Evolutionary conservation across 208 protist genomes (phyloP).

Genomic region (Wallacemonas collosoma): DNA sequence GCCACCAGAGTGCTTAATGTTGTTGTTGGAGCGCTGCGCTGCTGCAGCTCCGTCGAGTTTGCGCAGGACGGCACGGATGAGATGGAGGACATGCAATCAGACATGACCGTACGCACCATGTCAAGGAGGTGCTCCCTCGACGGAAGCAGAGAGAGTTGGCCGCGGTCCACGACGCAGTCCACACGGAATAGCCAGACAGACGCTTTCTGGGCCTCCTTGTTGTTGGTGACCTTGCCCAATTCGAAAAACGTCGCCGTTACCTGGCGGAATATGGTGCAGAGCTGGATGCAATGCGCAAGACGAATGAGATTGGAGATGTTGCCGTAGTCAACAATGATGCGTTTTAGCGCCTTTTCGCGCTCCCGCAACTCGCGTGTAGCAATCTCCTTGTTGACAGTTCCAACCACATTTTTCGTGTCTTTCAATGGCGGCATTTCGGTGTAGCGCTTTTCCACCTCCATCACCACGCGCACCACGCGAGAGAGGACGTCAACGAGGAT

Average conservation of each 20-base stretch:
- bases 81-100: constrained; percentile 35
- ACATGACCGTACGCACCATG: constrained; percentile 36
- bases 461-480: constrained; percentile 46
- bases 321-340: constrained; percentile 78
- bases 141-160: constrained; percentile 49
- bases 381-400: constrained; percentile 89
- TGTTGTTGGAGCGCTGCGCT: constrained; percentile 9
- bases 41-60: constrained; percentile 23
- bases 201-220: constrained; percentile 33
- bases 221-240: constrained; percentile 43
- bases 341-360: constrained; percentile 70
- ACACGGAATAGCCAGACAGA: constrained; percentile 76
- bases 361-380: constrained; percentile 60
- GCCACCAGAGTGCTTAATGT: constrained; percentile 16
- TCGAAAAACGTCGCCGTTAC: constrained; percentile 59
- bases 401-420: constrained; percentile 41
- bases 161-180: constrained; percentile 52
- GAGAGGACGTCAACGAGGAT: constrained; percentile 42
- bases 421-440: constrained; percentile 42
- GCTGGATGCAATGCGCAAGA: constrained; percentile 75
- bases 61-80: constrained; percentile 29
- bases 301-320: constrained; percentile 79
- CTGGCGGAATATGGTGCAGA: constrained; percentile 75
- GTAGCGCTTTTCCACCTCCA: constrained; percentile 56
- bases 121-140: constrained; percentile 39